These are phyloP conservation scores for Dissophora ornata DNA, from an alignment of 192 early-diverging fungal genomes.

Conservation along the genomic window DNA sequence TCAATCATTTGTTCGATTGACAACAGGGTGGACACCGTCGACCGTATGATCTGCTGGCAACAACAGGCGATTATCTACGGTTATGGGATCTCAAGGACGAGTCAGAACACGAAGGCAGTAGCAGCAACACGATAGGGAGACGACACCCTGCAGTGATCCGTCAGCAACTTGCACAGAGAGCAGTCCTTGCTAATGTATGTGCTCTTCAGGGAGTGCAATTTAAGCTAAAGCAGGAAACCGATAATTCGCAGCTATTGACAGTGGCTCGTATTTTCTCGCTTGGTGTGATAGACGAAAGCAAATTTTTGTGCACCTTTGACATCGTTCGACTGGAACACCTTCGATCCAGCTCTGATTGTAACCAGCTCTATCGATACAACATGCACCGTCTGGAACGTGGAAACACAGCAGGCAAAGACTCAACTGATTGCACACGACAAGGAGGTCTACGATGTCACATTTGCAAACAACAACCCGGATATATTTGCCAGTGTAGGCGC, in stretches of 20 bases:
- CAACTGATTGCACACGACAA: constrained; percentile 99
- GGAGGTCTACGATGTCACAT: constrained; percentile 99
- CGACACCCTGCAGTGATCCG: constrained; percentile 27
- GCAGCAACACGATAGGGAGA: constrained; percentile 56
- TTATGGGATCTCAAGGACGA: constrained; percentile 88
- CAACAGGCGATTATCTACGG: constrained; percentile 86
- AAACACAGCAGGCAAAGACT: constrained; percentile 96
- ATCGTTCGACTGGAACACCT: constrained; percentile 97
- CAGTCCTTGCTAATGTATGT: constrained; percentile 73
- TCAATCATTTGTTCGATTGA: background rate
- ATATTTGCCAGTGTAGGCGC: constrained; percentile 98
- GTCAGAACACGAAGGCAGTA: constrained; percentile 34
- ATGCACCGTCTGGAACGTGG: constrained; percentile 99
- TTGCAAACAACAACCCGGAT: constrained; percentile 82
- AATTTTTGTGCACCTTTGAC: constrained; percentile 93
- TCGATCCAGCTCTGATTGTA: constrained; percentile 85
- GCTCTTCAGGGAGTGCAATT: constrained; percentile 22
- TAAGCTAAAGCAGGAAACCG: no score
- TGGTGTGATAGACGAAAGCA: constrained; percentile 60
- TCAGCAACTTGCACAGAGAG: constrained; percentile 58
- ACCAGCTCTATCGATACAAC: constrained; percentile 98
- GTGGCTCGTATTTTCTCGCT: background rate
- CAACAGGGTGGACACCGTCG: constrained; percentile 43
- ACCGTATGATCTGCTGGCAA: constrained; percentile 83
- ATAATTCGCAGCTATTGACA: background rate